phyloP scores from a whole-genome alignment of 441 rosid genomes.

The Pelargonium cotyledonis region DNA sequence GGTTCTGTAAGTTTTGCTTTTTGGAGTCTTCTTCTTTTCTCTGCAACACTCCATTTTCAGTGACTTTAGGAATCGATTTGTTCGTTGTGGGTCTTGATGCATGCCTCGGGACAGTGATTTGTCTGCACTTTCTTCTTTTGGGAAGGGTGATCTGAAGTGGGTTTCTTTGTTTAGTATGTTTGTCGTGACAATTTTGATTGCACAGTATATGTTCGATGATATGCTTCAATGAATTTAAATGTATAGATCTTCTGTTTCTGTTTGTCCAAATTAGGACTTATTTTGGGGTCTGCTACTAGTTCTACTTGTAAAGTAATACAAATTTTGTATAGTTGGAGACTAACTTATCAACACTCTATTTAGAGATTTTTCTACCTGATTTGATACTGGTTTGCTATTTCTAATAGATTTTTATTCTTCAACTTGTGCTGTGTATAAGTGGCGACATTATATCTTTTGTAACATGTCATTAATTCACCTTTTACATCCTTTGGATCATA shows the following conservation, averaged over 20 bases:
- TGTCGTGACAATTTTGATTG: background rate
- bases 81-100: background rate
- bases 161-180: background rate
- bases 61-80: background rate
- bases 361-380: background rate
- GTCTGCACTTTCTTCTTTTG: background rate
- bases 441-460: background rate
- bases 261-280: background rate
- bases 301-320: background rate
- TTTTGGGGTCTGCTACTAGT: background rate
- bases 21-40: background rate
- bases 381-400: background rate
- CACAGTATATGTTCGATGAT: conserved; percentile 9
- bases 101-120: background rate
- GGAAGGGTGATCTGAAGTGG: background rate
- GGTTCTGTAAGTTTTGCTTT: conserved; percentile 35
- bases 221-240: conserved; percentile 12
- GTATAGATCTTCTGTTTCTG: conserved; percentile 6
- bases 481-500: background rate
- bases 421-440: background rate
- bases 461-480: background rate
- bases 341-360: background rate
- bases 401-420: background rate
- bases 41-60: background rate
- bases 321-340: background rate